These are phyloP conservation scores for Trypanosoma lewisi DNA, from an alignment of 208 protist species.

Conservation along the genomic window DNA sequence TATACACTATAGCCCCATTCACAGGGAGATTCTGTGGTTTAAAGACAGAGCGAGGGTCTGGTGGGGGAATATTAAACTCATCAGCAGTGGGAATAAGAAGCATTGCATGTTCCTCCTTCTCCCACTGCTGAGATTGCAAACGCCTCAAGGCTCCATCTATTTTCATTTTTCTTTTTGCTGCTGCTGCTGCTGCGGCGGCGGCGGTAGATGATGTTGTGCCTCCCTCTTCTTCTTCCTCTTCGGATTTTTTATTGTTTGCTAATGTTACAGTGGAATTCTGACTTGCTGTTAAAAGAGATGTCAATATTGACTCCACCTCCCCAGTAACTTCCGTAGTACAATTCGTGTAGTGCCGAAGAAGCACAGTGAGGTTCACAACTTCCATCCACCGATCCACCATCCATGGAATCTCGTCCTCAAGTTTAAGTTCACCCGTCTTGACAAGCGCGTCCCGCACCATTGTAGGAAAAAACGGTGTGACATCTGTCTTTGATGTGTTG, in stretches of 20 bases:
- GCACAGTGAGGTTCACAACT: slow-evolving; percentile 58
- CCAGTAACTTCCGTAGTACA: slow-evolving; percentile 8
- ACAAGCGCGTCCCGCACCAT: slow-evolving; percentile 50
- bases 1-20: slow-evolving; percentile 44
- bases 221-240: background rate
- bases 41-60: slow-evolving; percentile 60
- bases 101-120: background rate
- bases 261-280: background rate
- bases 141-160: slow-evolving; percentile 27
- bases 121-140: slow-evolving; percentile 9
- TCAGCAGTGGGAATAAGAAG: slow-evolving; percentile 57
- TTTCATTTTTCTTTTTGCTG: slow-evolving; percentile 11
- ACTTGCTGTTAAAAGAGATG: slow-evolving; percentile 22
- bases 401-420: slow-evolving; percentile 17
- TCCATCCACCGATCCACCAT: slow-evolving; percentile 60
- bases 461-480: slow-evolving; percentile 56
- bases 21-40: slow-evolving; percentile 64
- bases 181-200: background rate
- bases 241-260: background rate
- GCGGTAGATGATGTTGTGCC: background rate
- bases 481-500: slow-evolving; percentile 2
- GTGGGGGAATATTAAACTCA: slow-evolving; percentile 58
- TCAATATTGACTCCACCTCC: slow-evolving; percentile 25
- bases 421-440: background rate
- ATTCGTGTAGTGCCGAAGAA: slow-evolving; percentile 52